phyloP scores from a whole-genome alignment of 2,329 filamentous ascomycete species.

The Beauveria varroae region DNA sequence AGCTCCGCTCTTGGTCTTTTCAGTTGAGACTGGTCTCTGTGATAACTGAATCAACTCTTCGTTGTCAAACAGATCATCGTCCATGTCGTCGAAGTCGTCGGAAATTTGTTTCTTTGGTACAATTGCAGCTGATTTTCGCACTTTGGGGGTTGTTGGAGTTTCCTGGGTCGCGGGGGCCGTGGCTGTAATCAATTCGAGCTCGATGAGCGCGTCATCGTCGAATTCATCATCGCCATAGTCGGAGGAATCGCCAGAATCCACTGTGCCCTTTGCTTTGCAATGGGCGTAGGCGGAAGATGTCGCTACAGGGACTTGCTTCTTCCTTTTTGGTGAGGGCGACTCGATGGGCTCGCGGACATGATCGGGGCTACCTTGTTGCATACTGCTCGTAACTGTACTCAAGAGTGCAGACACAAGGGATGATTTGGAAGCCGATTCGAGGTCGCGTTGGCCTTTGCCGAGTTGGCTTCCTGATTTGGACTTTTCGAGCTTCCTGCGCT shows the following conservation, averaged over 20 bases:
- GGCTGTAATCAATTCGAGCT: conserved; percentile 40
- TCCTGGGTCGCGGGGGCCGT: conserved; percentile 18
- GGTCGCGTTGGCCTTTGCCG: conserved; percentile 29
- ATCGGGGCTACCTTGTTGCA: conserved; percentile 34
- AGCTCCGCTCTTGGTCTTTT: conserved; percentile 10
- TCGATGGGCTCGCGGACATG: conserved; percentile 24
- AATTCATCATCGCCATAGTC: conserved; percentile 52
- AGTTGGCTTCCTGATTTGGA: conserved; percentile 29
- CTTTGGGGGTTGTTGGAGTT: conserved; percentile 9
- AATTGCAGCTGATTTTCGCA: conserved; percentile 11
- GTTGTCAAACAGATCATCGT: conserved; percentile 51
- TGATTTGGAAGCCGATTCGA: conserved; percentile 45
- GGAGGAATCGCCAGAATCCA: conserved; percentile 23
- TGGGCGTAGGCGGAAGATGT: background rate
- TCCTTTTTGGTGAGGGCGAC: conserved; percentile 40
- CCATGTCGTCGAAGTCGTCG: conserved; percentile 60
- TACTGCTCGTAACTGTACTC: conserved; percentile 53
- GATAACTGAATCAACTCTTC: conserved; percentile 23
- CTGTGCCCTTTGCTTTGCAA: background rate
- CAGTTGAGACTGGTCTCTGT: conserved; percentile 1
- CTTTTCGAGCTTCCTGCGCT: conserved; percentile 54
- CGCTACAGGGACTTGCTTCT: conserved; percentile 12
- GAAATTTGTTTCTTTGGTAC: conserved; percentile 21
- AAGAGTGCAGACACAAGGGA: conserved; percentile 56
- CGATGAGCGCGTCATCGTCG: conserved; percentile 52